phyloP scores from a whole-genome alignment of 352 stramenopile species.

The Phytophthora vignae region DNA sequence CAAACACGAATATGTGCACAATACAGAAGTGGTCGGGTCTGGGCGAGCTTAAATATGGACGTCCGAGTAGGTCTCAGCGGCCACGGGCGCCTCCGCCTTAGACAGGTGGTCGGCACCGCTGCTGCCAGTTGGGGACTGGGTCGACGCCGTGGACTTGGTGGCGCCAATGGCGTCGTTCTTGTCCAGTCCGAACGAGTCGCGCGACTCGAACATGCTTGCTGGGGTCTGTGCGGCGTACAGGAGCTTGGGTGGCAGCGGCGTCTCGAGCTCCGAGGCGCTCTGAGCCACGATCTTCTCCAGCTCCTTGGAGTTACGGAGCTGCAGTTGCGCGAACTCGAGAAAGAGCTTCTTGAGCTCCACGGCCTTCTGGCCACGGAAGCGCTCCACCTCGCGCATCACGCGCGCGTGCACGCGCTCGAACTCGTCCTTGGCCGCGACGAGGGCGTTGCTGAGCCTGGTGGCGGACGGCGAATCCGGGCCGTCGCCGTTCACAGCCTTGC shows the following conservation, averaged over 20 bases:
- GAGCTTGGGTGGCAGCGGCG: constrained; percentile 48
- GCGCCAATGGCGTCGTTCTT: constrained; percentile 41
- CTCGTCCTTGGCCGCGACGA: constrained; percentile 74
- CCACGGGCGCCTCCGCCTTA: constrained; percentile 32
- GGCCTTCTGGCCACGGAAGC: constrained; percentile 80
- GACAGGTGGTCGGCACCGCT: constrained; percentile 24
- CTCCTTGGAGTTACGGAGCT: not conserved
- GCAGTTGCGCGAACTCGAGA: constrained; percentile 59
- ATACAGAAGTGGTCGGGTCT: constrained; percentile 25
- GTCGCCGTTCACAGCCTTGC: constrained; percentile 34
- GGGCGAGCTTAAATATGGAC: constrained; percentile 48
- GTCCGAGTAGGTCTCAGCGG: constrained; percentile 54
- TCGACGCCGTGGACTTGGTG: constrained; percentile 40
- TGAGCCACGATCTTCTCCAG: not conserved
- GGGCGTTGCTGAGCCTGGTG: constrained; percentile 49
- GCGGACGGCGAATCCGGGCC: constrained; percentile 41
- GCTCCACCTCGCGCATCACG: constrained; percentile 78
- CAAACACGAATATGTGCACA: constrained; percentile 38
- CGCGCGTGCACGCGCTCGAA: constrained; percentile 80
- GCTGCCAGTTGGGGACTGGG: constrained; percentile 33
- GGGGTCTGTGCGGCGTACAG: constrained; percentile 48
- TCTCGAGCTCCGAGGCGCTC: not conserved
- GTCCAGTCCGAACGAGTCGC: constrained; percentile 49
- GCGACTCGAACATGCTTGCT: constrained; percentile 49
- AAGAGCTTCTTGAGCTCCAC: constrained; percentile 79